A percentile compares a stretch with the other conserved stretches of the same genome.
phyloP scores from a whole-genome alignment of 2,329 filamentous ascomycete genomes.

The Escovopsis sp. region DNA sequence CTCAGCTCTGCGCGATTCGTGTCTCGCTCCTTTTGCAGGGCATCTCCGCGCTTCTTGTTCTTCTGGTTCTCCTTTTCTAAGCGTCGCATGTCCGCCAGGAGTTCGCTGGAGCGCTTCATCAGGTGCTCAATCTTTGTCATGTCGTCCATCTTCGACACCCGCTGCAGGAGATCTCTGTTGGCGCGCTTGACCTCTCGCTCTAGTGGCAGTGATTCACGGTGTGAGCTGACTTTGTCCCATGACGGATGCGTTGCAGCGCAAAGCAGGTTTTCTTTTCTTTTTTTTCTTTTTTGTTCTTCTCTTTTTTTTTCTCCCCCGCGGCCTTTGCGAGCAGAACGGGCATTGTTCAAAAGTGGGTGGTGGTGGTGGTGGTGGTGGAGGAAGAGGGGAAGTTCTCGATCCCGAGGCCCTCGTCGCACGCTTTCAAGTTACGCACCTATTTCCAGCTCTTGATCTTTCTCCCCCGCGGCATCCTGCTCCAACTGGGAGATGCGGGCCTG shows the following conservation, averaged over 20 bases:
- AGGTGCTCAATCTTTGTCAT: slow-evolving; percentile 84
- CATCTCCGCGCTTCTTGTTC: slow-evolving; percentile 88
- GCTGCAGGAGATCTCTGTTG: slow-evolving; percentile 75
- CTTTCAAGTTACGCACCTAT: slow-evolving; percentile 50
- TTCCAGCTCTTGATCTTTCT: slow-evolving; percentile 90
- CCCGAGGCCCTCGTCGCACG: neutral
- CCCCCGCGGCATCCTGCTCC: slow-evolving; percentile 81
- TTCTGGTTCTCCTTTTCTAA: slow-evolving; percentile 88
- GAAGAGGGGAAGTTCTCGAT: neutral
- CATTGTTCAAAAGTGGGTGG: neutral
- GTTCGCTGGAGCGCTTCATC: slow-evolving; percentile 79
- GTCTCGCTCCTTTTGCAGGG: slow-evolving; percentile 93
- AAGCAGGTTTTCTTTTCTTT: no score
- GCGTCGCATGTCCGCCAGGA: slow-evolving; percentile 88
- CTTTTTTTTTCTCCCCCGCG: no score
- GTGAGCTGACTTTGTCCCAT: slow-evolving; percentile 1
- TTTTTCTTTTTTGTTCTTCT: no score
- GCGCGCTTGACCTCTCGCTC: slow-evolving; percentile 91
- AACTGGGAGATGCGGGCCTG: slow-evolving; percentile 90
- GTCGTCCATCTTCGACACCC: slow-evolving; percentile 83
- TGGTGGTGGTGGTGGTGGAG: neutral
- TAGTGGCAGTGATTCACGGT: slow-evolving; percentile 20
- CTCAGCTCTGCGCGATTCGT: slow-evolving; percentile 73
- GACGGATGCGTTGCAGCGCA: neutral
- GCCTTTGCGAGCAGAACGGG: neutral